Conservation (phyloP, 2,329 filamentous ascomycete genomes). For the Stachybotrys elegans region DNA sequence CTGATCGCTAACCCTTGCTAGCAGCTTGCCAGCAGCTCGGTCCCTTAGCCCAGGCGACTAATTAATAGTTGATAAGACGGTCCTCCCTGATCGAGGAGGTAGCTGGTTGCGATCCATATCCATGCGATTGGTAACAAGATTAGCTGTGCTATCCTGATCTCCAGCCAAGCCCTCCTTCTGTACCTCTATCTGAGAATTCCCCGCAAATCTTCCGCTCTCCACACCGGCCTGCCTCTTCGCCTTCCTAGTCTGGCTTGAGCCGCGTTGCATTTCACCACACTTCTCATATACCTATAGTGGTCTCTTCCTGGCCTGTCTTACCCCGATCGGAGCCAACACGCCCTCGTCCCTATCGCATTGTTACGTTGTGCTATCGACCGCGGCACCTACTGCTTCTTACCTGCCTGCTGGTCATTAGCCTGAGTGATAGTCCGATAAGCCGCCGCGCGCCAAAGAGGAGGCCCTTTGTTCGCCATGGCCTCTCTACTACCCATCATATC, state of each 20-base stretch:
- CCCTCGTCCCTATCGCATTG: not conserved
- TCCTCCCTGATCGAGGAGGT: no score
- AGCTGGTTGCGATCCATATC: no score
- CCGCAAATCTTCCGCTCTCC: not conserved
- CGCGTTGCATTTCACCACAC: slow-evolving; percentile 3
- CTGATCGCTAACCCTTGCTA: no score
- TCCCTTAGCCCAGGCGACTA: no score
- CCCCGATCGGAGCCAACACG: not conserved
- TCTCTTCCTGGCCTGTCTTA: not conserved
- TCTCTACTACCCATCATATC: slow-evolving; percentile 50
- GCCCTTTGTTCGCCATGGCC: slow-evolving; percentile 34
- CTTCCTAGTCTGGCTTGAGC: slow-evolving; percentile 12
- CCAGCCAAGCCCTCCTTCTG: not conserved
- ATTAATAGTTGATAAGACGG: no score
- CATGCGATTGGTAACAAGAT: not conserved
- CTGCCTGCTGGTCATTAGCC: not conserved
- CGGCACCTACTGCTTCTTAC: no score
- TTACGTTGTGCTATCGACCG: no score
- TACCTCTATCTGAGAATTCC: not conserved
- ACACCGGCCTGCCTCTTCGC: slow-evolving; percentile 7
- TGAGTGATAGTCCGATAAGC: not conserved
- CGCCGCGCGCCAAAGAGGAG: not conserved
- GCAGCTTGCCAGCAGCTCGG: no score
- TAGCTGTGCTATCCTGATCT: not conserved
- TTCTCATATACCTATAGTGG: no score